Evolutionary conservation across 352 stramenopile genomes (phyloP).

Genomic region (Blastocystis sp.): DNA sequence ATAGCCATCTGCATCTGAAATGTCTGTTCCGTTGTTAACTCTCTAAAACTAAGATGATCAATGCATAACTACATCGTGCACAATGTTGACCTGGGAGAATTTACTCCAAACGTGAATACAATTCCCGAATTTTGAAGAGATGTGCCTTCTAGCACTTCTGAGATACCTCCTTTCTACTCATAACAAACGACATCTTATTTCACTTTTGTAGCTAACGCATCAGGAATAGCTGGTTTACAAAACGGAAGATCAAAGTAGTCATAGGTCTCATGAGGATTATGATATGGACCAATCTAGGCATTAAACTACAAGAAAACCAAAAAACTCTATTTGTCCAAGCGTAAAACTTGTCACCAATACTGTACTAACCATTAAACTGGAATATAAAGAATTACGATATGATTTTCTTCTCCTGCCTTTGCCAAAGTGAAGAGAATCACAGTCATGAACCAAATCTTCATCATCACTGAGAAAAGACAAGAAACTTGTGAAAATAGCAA

Average conservation of each 20-base stretch:
- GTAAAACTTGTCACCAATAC: slow-evolving; percentile 63
- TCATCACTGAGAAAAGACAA: no score
- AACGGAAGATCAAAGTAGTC: slow-evolving; percentile 96
- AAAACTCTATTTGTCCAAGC: slow-evolving; percentile 65
- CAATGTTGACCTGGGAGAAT: slow-evolving; percentile 8
- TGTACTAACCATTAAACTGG: slow-evolving; percentile 5
- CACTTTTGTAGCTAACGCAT: slow-evolving; percentile 62
- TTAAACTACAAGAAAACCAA: not conserved
- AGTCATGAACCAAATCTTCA: no score
- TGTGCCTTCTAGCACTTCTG: slow-evolving; percentile 87
- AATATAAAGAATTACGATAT: not conserved
- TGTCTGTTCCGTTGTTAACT: slow-evolving; percentile 74
- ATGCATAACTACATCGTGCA: slow-evolving; percentile 74
- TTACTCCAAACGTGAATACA: slow-evolving; percentile 70
- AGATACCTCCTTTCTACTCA: slow-evolving; percentile 72
- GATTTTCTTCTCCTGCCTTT: slow-evolving; percentile 10
- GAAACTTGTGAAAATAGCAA: no score
- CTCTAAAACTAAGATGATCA: slow-evolving; percentile 75
- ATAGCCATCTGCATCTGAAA: slow-evolving; percentile 74
- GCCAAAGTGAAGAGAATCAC: not conserved
- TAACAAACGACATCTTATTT: not conserved
- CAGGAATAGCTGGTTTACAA: slow-evolving; percentile 81
- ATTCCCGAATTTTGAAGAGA: slow-evolving; percentile 85
- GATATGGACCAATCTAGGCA: slow-evolving; percentile 82
- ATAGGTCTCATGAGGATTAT: slow-evolving; percentile 96